Evolutionary conservation across 768 basidiomycete genomes (phyloP).

Genomic region (Panellus pusillus): DNA sequence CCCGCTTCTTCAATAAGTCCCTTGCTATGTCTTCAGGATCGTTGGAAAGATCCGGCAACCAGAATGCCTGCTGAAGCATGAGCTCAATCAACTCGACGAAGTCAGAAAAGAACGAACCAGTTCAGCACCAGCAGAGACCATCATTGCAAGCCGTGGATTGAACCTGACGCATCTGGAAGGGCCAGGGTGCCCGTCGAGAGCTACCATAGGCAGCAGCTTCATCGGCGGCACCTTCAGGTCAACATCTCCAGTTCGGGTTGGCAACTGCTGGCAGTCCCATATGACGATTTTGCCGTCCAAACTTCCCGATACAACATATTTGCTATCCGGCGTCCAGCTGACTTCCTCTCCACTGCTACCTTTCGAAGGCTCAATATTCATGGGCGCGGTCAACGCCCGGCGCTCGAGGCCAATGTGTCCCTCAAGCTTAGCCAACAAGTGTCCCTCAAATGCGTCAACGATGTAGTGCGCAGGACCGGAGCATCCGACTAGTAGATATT

Average conservation of each 20-base stretch:
- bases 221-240: slow-evolving; percentile 56
- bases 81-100: slow-evolving; percentile 7
- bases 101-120: slow-evolving; percentile 51
- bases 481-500: slow-evolving; percentile 89
- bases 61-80: slow-evolving; percentile 38
- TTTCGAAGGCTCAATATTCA: slow-evolving; percentile 64
- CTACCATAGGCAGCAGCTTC: slow-evolving; percentile 41
- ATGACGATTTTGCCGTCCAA: slow-evolving; percentile 81
- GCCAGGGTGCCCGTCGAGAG: slow-evolving; percentile 78
- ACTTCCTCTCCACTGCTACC: slow-evolving; percentile 94
- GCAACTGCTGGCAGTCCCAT: slow-evolving; percentile 81
- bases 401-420: slow-evolving; percentile 85
- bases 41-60: slow-evolving; percentile 55
- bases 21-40: slow-evolving; percentile 73
- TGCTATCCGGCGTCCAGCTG: slow-evolving; percentile 92
- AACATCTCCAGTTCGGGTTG: slow-evolving; percentile 47
- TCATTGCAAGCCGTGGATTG: slow-evolving; percentile 88
- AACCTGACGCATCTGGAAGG: slow-evolving; percentile 85
- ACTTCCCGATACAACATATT: slow-evolving; percentile 83
- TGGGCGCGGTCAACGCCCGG: slow-evolving; percentile 48
- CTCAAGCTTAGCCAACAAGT: slow-evolving; percentile 79
- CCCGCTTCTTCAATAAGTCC: slow-evolving; percentile 62
- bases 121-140: slow-evolving; percentile 81
- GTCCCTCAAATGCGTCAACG: slow-evolving; percentile 86
- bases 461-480: slow-evolving; percentile 92